Conservation (phyloP, 495 filamentous ascomycete species). For the Lichina pygmaea region DNA sequence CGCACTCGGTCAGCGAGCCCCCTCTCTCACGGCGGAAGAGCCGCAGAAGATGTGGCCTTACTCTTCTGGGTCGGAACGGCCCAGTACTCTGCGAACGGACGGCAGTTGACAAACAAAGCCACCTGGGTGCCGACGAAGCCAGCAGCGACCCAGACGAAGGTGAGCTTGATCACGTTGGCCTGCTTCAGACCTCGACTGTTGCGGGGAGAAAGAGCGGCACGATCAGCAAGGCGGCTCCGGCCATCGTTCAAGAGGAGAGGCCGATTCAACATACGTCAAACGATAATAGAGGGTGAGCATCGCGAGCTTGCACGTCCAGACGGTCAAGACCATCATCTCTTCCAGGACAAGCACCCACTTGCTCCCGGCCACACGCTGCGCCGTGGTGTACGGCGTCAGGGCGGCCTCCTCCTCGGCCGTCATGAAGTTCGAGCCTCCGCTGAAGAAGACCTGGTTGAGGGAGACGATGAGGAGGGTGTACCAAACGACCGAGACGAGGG, state of each 20-base stretch:
- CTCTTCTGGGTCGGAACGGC: conserved; percentile 7
- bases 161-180: conserved; percentile 2
- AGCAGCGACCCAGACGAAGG: conserved; percentile 7
- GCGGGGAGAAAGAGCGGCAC: not conserved
- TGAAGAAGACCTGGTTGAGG: conserved; percentile 21
- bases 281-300: conserved; percentile 28
- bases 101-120: conserved; percentile 8
- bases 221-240: not conserved
- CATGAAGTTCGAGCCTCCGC: conserved; percentile 28
- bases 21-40: not conserved
- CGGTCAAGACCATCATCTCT: conserved; percentile 20
- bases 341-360: conserved; percentile 31
- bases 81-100: conserved; percentile 10
- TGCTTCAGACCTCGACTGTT: conserved; percentile 1
- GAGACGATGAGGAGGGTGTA: conserved; percentile 26
- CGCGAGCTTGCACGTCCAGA: conserved; percentile 24
- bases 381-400: conserved; percentile 15
- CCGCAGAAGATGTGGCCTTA: not conserved
- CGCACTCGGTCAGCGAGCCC: conserved; percentile 1
- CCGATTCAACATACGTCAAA: conserved; percentile 15
- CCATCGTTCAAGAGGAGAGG: not conserved
- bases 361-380: conserved; percentile 19
- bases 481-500: conserved; percentile 20
- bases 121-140: conserved; percentile 8
- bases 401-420: conserved; percentile 13